Evolutionary conservation across 345 rosid genomes (phyloP).

Genomic region (Atalantia buxifolia): DNA sequence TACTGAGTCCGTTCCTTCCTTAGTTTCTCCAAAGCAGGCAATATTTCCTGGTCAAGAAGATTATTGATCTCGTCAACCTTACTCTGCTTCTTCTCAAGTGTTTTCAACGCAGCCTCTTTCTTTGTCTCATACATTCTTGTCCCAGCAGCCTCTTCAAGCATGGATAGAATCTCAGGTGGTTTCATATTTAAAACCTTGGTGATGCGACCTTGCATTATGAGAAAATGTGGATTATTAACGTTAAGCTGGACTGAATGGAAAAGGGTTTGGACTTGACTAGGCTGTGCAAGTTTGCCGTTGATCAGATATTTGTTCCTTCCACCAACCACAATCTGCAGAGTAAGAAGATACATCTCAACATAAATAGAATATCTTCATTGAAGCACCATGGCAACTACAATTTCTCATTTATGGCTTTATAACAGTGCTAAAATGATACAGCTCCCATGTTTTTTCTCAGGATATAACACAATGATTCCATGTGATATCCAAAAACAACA

Average conservation of each 20-base stretch:
- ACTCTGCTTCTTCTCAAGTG: slow-evolving; percentile 91
- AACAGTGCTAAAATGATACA: neutral
- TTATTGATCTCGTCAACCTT: slow-evolving; percentile 95
- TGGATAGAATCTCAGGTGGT: slow-evolving; percentile 93
- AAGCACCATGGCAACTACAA: neutral
- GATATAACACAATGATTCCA: neutral
- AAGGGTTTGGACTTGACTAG: slow-evolving; percentile 87
- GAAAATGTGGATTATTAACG: slow-evolving; percentile 97
- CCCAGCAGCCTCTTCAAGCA: slow-evolving; percentile 99
- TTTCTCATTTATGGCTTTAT: neutral
- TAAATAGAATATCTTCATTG: neutral
- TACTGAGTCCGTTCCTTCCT: slow-evolving; percentile 88
- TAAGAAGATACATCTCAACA: neutral
- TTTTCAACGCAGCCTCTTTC: slow-evolving; percentile 84
- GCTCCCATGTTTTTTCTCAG: neutral
- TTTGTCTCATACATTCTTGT: slow-evolving; percentile 98
- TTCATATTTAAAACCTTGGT: slow-evolving; percentile 97
- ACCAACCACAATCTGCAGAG: slow-evolving; percentile 83
- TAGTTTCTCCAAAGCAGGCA: slow-evolving; percentile 89
- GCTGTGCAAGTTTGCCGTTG: slow-evolving; percentile 75
- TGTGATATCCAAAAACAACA: neutral
- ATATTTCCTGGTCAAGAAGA: slow-evolving; percentile 85
- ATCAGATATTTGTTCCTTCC: slow-evolving; percentile 81
- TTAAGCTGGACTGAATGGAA: slow-evolving; percentile 98
- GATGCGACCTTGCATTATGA: slow-evolving; percentile 99